Conservation (phyloP, 108 stramenopile species). For the Pseudonitzschia multistriata region DNA sequence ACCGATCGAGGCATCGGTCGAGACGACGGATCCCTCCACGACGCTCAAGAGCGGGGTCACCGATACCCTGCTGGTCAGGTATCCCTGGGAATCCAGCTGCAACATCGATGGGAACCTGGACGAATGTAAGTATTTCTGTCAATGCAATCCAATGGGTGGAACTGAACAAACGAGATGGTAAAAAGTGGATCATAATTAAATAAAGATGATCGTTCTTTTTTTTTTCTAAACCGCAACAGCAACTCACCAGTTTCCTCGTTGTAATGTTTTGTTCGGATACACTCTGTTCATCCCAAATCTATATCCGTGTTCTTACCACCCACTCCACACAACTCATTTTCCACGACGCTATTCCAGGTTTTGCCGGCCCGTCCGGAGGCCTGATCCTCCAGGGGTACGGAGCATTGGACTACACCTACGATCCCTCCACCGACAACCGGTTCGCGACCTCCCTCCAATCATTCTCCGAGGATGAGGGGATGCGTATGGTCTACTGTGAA, state of each 20-base stretch:
- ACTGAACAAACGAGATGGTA: too few species aligned
- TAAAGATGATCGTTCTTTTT: too few species aligned
- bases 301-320: too few species aligned
- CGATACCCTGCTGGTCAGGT: not conserved
- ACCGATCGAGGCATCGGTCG: not conserved
- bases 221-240: too few species aligned
- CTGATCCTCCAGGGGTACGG: slow-evolving; percentile 15
- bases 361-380: slow-evolving; percentile 12
- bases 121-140: slow-evolving; percentile 40
- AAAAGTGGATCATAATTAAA: too few species aligned
- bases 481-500: slow-evolving; percentile 26
- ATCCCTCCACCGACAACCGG: not conserved
- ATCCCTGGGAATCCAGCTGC: slow-evolving; percentile 33
- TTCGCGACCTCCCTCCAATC: slow-evolving; percentile 4
- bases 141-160: too few species aligned
- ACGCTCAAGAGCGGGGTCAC: not conserved
- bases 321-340: too few species aligned
- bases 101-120: slow-evolving; percentile 32
- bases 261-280: too few species aligned
- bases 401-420: slow-evolving; percentile 21
- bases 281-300: too few species aligned
- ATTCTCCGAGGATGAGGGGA: slow-evolving; percentile 24
- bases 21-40: not conserved
- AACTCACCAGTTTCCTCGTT: too few species aligned
- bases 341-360: not conserved